Evolutionary conservation across 208 protist genomes (phyloP).

Genomic region (Crithidia expoeki): DNA sequence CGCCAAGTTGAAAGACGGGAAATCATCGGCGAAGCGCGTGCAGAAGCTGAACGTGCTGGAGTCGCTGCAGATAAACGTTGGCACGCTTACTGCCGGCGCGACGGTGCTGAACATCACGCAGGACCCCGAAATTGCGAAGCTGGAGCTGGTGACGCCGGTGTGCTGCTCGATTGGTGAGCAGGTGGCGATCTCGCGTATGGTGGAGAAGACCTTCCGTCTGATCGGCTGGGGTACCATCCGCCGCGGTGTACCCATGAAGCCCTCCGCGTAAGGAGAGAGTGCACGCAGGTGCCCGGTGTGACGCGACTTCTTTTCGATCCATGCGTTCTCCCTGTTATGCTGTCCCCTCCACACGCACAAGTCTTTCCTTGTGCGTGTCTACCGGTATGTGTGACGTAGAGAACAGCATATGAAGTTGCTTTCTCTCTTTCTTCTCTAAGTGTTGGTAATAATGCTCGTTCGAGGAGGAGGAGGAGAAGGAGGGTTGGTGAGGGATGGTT

Average conservation of each 20-base stretch:
- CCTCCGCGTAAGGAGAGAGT: slow-evolving; percentile 18
- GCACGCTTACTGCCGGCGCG: slow-evolving; percentile 97
- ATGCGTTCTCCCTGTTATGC: too few relatives aligned
- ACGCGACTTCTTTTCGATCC: too few relatives aligned
- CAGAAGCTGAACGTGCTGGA: slow-evolving; percentile 96
- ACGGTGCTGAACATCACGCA: slow-evolving; percentile 94
- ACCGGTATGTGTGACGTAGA: too few relatives aligned
- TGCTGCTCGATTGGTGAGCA: slow-evolving; percentile 98
- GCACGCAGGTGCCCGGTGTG: neutral
- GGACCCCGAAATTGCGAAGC: slow-evolving; percentile 94
- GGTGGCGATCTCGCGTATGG: slow-evolving; percentile 96
- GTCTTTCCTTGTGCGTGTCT: too few relatives aligned
- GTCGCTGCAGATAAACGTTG: slow-evolving; percentile 99
- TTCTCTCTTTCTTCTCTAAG: too few relatives aligned
- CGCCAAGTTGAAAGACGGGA: slow-evolving; percentile 66
- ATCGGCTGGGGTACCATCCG: slow-evolving; percentile 95
- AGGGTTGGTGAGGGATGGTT: too few relatives aligned
- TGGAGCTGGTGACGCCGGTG: slow-evolving; percentile 96
- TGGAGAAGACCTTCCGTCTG: slow-evolving; percentile 98
- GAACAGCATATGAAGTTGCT: too few relatives aligned
- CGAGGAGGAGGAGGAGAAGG: too few relatives aligned
- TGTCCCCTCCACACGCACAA: too few relatives aligned
- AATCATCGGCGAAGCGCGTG: slow-evolving; percentile 80
- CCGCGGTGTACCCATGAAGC: slow-evolving; percentile 76
- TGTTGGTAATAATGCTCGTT: too few relatives aligned